phyloP scores from a whole-genome alignment of 345 rosid genomes.

The Isatis tinctoria region DNA sequence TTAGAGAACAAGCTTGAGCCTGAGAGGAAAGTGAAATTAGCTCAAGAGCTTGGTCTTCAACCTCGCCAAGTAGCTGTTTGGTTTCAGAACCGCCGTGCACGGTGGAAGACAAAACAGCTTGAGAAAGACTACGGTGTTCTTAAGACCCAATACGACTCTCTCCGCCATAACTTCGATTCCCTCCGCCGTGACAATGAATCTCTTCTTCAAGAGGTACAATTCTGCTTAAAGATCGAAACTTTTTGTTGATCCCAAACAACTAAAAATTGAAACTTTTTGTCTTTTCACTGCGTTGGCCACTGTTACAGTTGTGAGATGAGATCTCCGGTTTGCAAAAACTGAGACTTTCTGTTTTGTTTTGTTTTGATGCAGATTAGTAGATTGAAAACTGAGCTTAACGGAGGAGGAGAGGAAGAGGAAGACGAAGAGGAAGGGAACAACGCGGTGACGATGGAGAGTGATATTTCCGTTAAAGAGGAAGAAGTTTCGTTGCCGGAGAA shows the following conservation, averaged over 20 bases:
- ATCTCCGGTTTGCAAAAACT: neutral
- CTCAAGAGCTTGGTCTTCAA: constrained; percentile 77
- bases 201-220: constrained; percentile 65
- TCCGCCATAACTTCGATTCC: constrained; percentile 49
- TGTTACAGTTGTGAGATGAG: neutral
- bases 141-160: constrained; percentile 54
- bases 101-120: constrained; percentile 87
- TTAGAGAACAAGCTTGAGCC: constrained; percentile 85
- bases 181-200: constrained; percentile 78
- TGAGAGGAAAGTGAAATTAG: constrained; percentile 73
- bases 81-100: constrained; percentile 87
- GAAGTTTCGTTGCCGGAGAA: constrained; percentile 39
- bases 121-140: constrained; percentile 68
- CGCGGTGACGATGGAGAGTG: constrained; percentile 44
- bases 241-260: neutral
- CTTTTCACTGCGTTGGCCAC: too few species aligned
- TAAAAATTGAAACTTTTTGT: neutral
- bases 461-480: constrained; percentile 64
- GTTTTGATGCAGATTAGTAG: constrained; percentile 53
- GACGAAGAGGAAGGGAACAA: constrained; percentile 28
- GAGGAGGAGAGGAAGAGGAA: constrained; percentile 16
- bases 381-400: constrained; percentile 61
- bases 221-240: neutral
- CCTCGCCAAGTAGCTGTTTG: constrained; percentile 89
- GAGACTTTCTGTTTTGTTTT: neutral